Evolutionary conservation across 495 filamentous ascomycete genomes (phyloP), one percentile per base, ranked within the genome.

Genomic region (Neurospora hispaniola): DNA sequence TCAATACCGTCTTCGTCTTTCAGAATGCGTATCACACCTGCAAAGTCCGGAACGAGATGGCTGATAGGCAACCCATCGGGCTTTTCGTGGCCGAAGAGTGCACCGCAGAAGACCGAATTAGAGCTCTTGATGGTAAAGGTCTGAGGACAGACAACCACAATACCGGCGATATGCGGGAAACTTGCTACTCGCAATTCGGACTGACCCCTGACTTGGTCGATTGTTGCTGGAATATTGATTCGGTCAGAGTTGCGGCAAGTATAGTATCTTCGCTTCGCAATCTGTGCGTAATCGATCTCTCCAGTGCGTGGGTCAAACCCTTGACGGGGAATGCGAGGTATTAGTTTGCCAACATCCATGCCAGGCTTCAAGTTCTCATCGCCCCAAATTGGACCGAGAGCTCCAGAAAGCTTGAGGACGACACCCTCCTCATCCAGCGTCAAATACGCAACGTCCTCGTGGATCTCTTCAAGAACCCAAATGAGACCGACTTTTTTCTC

Each of bases 401-500:
- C 88, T 38, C 96, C 96, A 16, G 87, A 85, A 31, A 90, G 86
- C 66, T 86, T 88, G 18, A 86, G 84, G 18, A 97, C 85, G 43
- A 86, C 86, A 70, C 93, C 94, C 39, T 91, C 88, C 48, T 91
- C 87, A 76, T 95, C 93, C 35, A 94, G 86, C 38, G 80, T 86
- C 11, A 99, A 76, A 71, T 86, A 86, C 39, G 92, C 94, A 43
- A 95, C 89, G 78, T 99, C 94, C 83, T 99, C 96, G 71, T 93
- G 93, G 71, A 99, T 98, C 81, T 99, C 96, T 81, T 99, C 96
- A 5, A 99, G 79, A 18, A 99, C 96, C 96, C 96, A 99, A 71
- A 99, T 98, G 69, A 99, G 80, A 8, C 94, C 94, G 66, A 94
- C 92, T 59, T 89, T 88, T 79, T 99, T 99, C 81, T 99, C 96